Percentiles rank a stretch among this genome's conserved stretches.
Evolutionary conservation across 139 green algal genomes (phyloP).

Genomic region (Diplosphaera chodatii): DNA sequence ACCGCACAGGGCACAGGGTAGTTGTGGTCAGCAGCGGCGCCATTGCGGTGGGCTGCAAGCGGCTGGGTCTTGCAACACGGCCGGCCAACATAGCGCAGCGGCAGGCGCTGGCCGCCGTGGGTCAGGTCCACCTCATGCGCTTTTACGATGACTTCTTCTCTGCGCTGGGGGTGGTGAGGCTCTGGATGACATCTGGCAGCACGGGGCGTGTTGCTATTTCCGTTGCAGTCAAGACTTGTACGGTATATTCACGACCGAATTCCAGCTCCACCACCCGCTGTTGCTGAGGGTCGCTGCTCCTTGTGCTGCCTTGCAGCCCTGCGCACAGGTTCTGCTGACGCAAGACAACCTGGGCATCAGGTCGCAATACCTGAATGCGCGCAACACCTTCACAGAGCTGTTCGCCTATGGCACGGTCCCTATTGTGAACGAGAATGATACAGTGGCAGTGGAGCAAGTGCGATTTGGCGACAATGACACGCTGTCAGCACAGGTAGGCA

Average conservation of each 20-base stretch:
- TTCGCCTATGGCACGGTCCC: constrained; percentile 72
- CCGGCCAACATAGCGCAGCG: constrained; percentile 63
- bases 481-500: constrained; percentile 80
- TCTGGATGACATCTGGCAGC: no score
- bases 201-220: no score
- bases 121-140: constrained; percentile 78
- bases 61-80: constrained; percentile 52
- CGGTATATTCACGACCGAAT: no score
- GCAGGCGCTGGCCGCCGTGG: constrained; percentile 12
- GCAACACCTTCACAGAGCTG: constrained; percentile 85
- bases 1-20: constrained; percentile 67
- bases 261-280: no score
- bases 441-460: constrained; percentile 76
- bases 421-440: constrained; percentile 96
- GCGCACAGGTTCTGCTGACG: constrained; percentile 87
- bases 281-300: no score
- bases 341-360: constrained; percentile 82
- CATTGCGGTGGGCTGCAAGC: constrained; percentile 80
- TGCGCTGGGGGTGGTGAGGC: constrained; percentile 66
- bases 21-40: constrained; percentile 85
- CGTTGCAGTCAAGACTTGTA: no score
- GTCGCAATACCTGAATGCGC: constrained; percentile 83
- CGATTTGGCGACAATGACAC: constrained; percentile 96
- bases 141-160: constrained; percentile 89
- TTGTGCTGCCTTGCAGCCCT: constrained; percentile 44